A percentile compares a stretch with the other conserved stretches of the same genome.
phyloP scores from a whole-genome alignment of 176 grass and related monocot species.

The Eleusine coracana region DNA sequence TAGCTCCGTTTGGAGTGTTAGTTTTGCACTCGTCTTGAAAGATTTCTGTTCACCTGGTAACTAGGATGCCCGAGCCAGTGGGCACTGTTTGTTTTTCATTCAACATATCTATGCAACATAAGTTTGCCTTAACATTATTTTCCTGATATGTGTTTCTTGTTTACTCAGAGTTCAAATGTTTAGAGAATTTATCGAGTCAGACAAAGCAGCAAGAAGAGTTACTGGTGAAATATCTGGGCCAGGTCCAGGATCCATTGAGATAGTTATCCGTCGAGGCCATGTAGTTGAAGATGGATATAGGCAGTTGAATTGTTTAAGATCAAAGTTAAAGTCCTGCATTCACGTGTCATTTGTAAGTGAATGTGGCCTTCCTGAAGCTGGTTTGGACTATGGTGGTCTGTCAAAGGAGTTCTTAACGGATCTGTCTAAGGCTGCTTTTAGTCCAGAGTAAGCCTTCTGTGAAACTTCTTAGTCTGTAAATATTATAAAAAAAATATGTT shows the following conservation, averaged over 20 bases:
- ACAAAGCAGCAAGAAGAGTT: constrained; percentile 73
- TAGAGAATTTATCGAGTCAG: constrained; percentile 91
- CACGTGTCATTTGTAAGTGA: constrained; percentile 96
- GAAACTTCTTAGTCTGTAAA: constrained; percentile 15
- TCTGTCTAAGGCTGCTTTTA: constrained; percentile 84
- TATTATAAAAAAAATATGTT: neutral
- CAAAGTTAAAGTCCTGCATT: constrained; percentile 87
- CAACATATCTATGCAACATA: constrained; percentile 18
- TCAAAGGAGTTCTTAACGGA: constrained; percentile 98
- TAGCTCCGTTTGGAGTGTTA: too few species aligned
- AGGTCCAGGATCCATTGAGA: constrained; percentile 73
- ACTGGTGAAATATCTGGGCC: constrained; percentile 65
- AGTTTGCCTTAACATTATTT: constrained; percentile 30
- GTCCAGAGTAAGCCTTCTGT: constrained; percentile 68
- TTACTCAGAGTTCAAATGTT: constrained; percentile 86
- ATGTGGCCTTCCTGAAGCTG: constrained; percentile 96
- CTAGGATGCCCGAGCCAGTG: too few species aligned
- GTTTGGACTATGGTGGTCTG: constrained; percentile 95
- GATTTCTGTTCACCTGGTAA: too few species aligned
- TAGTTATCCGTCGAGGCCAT: constrained; percentile 83
- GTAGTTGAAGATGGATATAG: constrained; percentile 94
- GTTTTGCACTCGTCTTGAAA: too few species aligned
- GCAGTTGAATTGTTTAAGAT: constrained; percentile 79
- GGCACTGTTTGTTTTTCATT: too few species aligned
- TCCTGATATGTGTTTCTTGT: constrained; percentile 30